A percentile compares a stretch with the other conserved stretches of the same genome.
Conservation (phyloP, 257 asterid species). For the Solanum virginianum region DNA sequence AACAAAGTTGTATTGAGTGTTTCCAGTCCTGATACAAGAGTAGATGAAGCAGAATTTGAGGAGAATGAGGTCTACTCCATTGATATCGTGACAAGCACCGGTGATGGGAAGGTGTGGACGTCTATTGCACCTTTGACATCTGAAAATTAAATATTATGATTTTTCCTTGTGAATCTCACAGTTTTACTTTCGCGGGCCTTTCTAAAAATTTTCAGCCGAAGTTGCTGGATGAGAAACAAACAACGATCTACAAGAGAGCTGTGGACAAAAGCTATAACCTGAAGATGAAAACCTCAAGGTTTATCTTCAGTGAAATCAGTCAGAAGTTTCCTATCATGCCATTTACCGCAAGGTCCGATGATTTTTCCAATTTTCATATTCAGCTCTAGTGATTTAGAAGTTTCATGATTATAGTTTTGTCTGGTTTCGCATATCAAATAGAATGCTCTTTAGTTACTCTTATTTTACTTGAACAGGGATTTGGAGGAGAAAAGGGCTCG, state of each 20-base stretch:
- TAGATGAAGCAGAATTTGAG: constrained; percentile 91
- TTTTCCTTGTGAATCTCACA: not conserved
- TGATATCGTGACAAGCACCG: constrained; percentile 84
- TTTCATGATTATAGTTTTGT: not conserved
- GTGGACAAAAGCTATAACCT: constrained; percentile 79
- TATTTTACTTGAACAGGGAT: constrained; percentile 37
- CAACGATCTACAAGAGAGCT: constrained; percentile 86
- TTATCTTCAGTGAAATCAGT: constrained; percentile 85
- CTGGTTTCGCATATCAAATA: not conserved
- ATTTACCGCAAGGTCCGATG: constrained; percentile 45
- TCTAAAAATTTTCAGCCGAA: constrained; percentile 30
- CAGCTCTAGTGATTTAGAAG: not conserved
- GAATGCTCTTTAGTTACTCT: not conserved
- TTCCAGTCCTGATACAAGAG: constrained; percentile 68
- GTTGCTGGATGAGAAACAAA: constrained; percentile 86
- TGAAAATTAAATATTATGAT: not conserved
- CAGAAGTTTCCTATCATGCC: constrained; percentile 78
- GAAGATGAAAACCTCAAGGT: constrained; percentile 91
- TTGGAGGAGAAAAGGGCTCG: constrained; percentile 96
- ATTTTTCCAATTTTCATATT: not conserved
- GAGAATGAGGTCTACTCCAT: constrained; percentile 73
- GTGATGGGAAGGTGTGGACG: constrained; percentile 76
- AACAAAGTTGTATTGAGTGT: constrained; percentile 72
- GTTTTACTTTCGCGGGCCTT: not conserved
- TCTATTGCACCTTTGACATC: not conserved